phyloP scores from a whole-genome alignment of 331 rosid species.

The Pyrus hybrid region DNA sequence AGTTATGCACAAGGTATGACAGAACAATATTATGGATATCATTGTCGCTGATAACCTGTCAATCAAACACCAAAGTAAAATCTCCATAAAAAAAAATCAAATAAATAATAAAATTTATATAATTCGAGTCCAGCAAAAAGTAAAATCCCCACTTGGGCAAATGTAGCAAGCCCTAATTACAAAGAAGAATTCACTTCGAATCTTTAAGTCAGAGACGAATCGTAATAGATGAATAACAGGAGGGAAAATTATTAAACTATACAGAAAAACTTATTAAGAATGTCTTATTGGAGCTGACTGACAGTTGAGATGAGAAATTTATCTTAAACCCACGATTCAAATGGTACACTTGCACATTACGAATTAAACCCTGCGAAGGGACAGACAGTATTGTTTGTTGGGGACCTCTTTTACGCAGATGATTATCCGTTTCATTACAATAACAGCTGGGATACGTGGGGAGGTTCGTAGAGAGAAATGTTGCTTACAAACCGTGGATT shows the following conservation, averaged over 20 bases:
- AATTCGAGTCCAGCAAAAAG: neutral
- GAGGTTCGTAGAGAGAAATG: constrained; percentile 42
- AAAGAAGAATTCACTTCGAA: no score
- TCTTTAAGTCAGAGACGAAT: no score
- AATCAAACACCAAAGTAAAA: constrained; percentile 5
- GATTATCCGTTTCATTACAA: constrained; percentile 47
- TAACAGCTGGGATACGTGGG: constrained; percentile 56
- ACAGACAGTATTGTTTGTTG: constrained; percentile 37
- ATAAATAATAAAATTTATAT: neutral
- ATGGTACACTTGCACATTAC: constrained; percentile 42
- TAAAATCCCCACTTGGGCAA: neutral
- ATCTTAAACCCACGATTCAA: constrained; percentile 40
- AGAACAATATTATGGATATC: constrained; percentile 62
- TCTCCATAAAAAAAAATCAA: neutral
- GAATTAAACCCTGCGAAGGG: constrained; percentile 40
- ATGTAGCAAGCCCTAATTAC: neutral
- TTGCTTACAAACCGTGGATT: constrained; percentile 54
- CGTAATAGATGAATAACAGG: no score
- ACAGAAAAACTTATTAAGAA: no score
- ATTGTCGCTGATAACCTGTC: constrained; percentile 60
- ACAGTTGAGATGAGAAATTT: no score
- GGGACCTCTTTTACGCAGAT: constrained; percentile 48
- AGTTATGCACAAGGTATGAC: constrained; percentile 87
- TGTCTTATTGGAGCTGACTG: no score
- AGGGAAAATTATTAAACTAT: no score